Base-by-base conservation (phyloP, 2,329 filamentous ascomycete genomes). In the Calonectria multiphialidica region DNA sequence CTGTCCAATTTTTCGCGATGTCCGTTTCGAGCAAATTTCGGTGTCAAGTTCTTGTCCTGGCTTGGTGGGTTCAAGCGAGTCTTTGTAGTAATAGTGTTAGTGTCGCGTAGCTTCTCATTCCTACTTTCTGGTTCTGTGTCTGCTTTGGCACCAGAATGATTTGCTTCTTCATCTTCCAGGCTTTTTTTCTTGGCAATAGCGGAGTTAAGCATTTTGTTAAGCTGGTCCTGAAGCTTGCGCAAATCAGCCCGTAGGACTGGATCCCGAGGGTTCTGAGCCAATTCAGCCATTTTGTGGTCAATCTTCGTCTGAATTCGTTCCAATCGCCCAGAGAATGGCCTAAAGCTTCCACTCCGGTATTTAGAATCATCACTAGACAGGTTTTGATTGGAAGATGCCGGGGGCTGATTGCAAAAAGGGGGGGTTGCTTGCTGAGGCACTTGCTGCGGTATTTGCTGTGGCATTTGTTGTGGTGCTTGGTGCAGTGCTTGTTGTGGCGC, bases 131-230 rank as follows among this genome's bases (percentile, higher is more conserved):
- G 35, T 13, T 5, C 16, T 1, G 18, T 42, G 42, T 33, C 50
- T 28, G 42, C 61, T 62, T 25, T 28, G 33, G 18, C 49, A 67
- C 23, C 65, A 45, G 15, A 61, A 15, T 18, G 50, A 65, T 8
- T 44, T 16, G 5, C 42, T 70, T 65, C 45, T 1, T 44, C 66
- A 7, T 50, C 15, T 18, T 66, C 66, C 2, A 61, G 44, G 6
- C n/a, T 40, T 18, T 61, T 71, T 5, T 71, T 69, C 18, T 59
- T 61, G 10, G 71, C 68, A 16, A 77, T 80, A 8, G 75, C 77
- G n/a, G 72, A 70, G 68, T 83, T 80, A 28, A 84, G 35, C 5
- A 77, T 76, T 23, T 63, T 49, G 50, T 83, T 82, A 28, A 84
- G 77, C 50, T 77, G 71, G 44, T 77, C 66, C 62, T 83, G 82